Conservation (phyloP, 1,139 yeast genomes). For the Lodderomyces pseudojiufengensis region DNA sequence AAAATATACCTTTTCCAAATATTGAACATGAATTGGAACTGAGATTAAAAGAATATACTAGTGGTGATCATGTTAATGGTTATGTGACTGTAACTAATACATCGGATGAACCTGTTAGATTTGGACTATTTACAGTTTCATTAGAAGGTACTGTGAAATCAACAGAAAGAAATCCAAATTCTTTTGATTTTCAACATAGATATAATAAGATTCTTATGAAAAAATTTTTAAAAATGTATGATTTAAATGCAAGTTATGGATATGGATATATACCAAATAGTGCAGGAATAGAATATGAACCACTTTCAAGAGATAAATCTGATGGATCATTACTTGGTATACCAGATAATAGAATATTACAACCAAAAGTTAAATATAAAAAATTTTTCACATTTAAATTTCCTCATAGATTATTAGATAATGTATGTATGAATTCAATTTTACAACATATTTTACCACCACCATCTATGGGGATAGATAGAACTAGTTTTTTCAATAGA, state of each 20-base stretch:
- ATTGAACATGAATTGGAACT: slow-evolving; percentile 36
- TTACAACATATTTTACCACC: slow-evolving; percentile 57
- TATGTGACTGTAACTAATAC: slow-evolving; percentile 39
- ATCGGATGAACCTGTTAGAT: slow-evolving; percentile 35
- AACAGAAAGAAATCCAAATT: slow-evolving; percentile 22
- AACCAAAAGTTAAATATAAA: slow-evolving; percentile 52
- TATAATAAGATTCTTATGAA: slow-evolving; percentile 35
- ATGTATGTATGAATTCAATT: slow-evolving; percentile 51
- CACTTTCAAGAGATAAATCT: slow-evolving; percentile 36
- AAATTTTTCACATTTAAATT: slow-evolving; percentile 63
- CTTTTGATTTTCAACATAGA: slow-evolving; percentile 17
- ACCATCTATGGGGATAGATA: slow-evolving; percentile 62
- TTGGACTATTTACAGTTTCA: slow-evolving; percentile 46
- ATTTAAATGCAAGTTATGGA: slow-evolving; percentile 44
- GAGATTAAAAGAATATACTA: slow-evolving; percentile 41
- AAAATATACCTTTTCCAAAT: slow-evolving; percentile 37
- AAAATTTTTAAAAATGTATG: slow-evolving; percentile 47
- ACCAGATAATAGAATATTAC: slow-evolving; percentile 46
- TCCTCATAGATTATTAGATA: slow-evolving; percentile 56
- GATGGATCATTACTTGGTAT: slow-evolving; percentile 55
- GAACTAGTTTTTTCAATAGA: slow-evolving; percentile 34
- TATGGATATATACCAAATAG: slow-evolving; percentile 42
- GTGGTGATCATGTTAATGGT: slow-evolving; percentile 39
- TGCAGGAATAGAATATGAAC: slow-evolving; percentile 49
- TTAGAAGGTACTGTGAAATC: slow-evolving; percentile 45